Evolutionary conservation across 2,329 filamentous ascomycete genomes (phyloP).

Genomic region (Colletotrichum karsti): DNA sequence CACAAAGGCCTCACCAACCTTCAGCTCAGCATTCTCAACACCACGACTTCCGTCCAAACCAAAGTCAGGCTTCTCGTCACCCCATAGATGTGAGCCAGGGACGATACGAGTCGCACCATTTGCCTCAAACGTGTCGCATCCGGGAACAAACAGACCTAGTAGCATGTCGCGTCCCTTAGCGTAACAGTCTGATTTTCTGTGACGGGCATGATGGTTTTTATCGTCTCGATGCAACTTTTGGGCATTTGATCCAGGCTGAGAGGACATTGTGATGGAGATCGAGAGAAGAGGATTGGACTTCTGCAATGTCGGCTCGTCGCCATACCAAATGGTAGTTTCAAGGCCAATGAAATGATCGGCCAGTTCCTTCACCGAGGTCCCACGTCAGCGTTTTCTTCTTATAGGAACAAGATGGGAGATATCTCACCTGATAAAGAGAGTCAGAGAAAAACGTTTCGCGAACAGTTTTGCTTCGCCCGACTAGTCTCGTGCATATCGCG

Average conservation of each 20-base stretch:
- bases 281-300: slow-evolving; percentile 44
- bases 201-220: slow-evolving; percentile 46
- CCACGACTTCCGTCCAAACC: slow-evolving; percentile 37
- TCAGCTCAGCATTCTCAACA: slow-evolving; percentile 37
- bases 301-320: slow-evolving; percentile 36
- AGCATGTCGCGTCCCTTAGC: slow-evolving; percentile 40
- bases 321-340: slow-evolving; percentile 43
- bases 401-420: no score
- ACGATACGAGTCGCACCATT: slow-evolving; percentile 46
- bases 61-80: slow-evolving; percentile 45
- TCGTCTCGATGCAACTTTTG: slow-evolving; percentile 47
- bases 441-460: slow-evolving; percentile 45
- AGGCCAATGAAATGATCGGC: slow-evolving; percentile 42
- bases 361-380: slow-evolving; percentile 28
- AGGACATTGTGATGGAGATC: slow-evolving; percentile 46
- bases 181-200: slow-evolving; percentile 34
- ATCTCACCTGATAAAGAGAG: slow-evolving; percentile 36
- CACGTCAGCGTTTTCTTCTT: neutral
- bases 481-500: slow-evolving; percentile 42
- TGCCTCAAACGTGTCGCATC: slow-evolving; percentile 41
- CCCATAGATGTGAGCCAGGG: slow-evolving; percentile 48
- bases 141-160: slow-evolving; percentile 45
- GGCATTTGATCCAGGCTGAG: slow-evolving; percentile 39
- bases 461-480: slow-evolving; percentile 43
- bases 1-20: slow-evolving; percentile 45